Base-by-base conservation (phyloP, 371 early-diverging fungal species). In the Syncephalastrum monosporum region DNA sequence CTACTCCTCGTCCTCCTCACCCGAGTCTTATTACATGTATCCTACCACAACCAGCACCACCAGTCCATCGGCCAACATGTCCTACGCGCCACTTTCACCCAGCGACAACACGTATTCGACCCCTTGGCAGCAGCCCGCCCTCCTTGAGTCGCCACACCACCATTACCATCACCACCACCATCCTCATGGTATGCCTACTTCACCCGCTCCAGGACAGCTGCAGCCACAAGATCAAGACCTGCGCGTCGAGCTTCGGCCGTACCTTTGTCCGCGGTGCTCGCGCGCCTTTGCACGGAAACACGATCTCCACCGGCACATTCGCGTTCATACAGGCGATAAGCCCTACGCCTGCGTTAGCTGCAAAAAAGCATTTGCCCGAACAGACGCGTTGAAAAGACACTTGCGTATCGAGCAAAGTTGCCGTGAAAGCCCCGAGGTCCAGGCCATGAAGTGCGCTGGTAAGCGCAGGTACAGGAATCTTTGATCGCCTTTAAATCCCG, bases 371-470 rank as follows among this genome's bases (percentile, higher is more conserved):
- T 88, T 88, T 72, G 83, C 85, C 3, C 75, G 86, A 15, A 84
- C 84, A 1, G 88, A 86, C 72, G 88, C 85, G 3, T 61, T 88
- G 16, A 79, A 79, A 27, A 69, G 85, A 2, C 87, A 87, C 56
- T 74, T 84, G 47, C 72, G 79, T n/a, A 63, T 77, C 50, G 83
- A 83, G 64, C 77, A 80, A 3, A 38, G 55, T 1, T 86, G 83
- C 54, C 63, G 82, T 45, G 44, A 53, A 12, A 71, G 70, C 45
- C 72, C 76, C 0, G 67, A 76, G 21, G 76, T 79, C 48, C 74
- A 79, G 65, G 69, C 70, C 10, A 68, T 77, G 74, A 77, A 74
- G 15, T 49, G 42, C 33, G 59, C 65, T 27, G 72, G 72, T 0
- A 65, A 54, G 50, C 62, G 69, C 21, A 65, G 75, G 3, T 71